Evolutionary conservation across 139 green algal species (phyloP).

Genomic region (Chlamydomonas asymmetrica): DNA sequence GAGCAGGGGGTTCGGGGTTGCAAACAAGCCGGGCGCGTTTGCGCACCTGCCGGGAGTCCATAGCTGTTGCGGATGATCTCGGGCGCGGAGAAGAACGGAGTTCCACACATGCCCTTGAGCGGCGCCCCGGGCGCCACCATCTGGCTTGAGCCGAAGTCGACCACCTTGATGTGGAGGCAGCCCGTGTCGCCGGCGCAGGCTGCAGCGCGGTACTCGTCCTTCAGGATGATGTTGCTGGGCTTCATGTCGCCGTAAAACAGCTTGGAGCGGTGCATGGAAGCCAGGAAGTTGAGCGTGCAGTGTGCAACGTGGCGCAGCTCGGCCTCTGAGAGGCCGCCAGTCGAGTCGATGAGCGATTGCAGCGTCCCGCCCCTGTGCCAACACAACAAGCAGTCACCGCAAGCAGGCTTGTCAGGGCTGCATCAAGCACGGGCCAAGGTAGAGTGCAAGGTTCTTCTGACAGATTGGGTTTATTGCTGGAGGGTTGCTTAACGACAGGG

Average conservation of each 20-base stretch:
- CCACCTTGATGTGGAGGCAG: conserved; percentile 21
- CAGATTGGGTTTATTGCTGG: too few species aligned
- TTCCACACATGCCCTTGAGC: conserved; percentile 5
- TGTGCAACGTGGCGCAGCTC: conserved; percentile 23
- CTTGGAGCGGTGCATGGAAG: conserved; percentile 1
- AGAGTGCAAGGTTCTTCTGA: too few species aligned
- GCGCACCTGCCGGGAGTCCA: conserved; percentile 9
- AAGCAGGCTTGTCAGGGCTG: too few species aligned
- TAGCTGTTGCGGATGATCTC: conserved; percentile 19
- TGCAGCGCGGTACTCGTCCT: conserved; percentile 34
- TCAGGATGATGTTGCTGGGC: conserved; percentile 28
- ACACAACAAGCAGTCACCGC: too few species aligned
- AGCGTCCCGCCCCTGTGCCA: conserved; percentile 18
- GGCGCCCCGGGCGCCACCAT: neutral
- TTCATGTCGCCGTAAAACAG: conserved; percentile 31
- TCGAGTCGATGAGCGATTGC: conserved; percentile 10
- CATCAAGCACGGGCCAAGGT: too few species aligned
- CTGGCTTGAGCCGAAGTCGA: conserved; percentile 28
- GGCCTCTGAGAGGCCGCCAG: conserved; percentile 3
- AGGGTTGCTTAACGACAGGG: too few species aligned
- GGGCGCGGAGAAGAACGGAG: conserved; percentile 23
- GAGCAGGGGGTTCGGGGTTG: too few species aligned
- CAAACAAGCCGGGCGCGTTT: too few species aligned
- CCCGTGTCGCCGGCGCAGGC: neutral
- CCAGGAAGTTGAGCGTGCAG: conserved; percentile 20